Evolutionary conservation across 345 rosid species (phyloP).

Genomic region (Syzygium grande): DNA sequence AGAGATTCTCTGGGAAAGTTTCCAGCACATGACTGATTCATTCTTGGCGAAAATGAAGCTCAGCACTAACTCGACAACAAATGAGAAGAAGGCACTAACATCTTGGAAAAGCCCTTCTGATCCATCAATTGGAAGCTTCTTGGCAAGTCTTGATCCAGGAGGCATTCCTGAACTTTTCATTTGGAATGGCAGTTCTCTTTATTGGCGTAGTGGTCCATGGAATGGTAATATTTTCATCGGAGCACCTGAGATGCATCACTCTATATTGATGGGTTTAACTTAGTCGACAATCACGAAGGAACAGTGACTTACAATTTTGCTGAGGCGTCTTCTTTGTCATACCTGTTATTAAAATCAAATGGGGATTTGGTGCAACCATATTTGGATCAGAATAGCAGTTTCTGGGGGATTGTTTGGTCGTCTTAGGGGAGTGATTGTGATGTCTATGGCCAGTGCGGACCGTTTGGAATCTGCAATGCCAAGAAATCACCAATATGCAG

Average conservation of each 20-base stretch:
- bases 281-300: slow-evolving; percentile 4
- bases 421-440: neutral
- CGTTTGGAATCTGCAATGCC: slow-evolving; percentile 6
- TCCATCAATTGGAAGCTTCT: slow-evolving; percentile 19
- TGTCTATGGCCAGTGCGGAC: slow-evolving; percentile 16
- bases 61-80: slow-evolving; percentile 5
- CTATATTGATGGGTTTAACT: slow-evolving; percentile 9
- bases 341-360: neutral
- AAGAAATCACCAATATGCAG: slow-evolving; percentile 9
- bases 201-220: slow-evolving; percentile 47
- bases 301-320: neutral
- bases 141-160: neutral
- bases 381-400: neutral
- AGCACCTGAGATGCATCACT: neutral
- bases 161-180: slow-evolving; percentile 19
- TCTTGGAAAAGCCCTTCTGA: slow-evolving; percentile 24
- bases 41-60: slow-evolving; percentile 28
- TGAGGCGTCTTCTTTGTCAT: neutral
- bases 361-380: neutral
- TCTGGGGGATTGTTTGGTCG: neutral
- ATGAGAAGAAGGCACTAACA: slow-evolving; percentile 3
- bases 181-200: slow-evolving; percentile 30
- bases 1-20: slow-evolving; percentile 48
- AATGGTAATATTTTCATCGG: slow-evolving; percentile 26
- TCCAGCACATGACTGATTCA: slow-evolving; percentile 23